Percentiles rank a stretch among this genome's conserved stretches.
phyloP scores from a whole-genome alignment of 1,284 basidiomycete species.

The Microbotryum scabiosae region DNA sequence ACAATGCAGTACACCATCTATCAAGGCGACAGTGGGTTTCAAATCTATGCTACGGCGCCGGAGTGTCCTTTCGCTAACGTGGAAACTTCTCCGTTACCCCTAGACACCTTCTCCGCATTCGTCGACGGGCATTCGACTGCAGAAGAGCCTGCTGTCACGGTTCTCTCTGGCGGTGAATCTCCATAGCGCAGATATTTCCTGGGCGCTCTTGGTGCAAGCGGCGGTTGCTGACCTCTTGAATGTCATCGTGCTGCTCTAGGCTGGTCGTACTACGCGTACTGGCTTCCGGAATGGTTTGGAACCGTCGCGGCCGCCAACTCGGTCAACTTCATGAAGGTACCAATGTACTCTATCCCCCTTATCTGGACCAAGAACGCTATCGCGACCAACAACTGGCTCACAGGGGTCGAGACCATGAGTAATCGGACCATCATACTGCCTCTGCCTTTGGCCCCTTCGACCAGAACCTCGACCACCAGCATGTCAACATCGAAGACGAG shows the following conservation, averaged over 20 bases:
- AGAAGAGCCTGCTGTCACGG: slow-evolving; percentile 8
- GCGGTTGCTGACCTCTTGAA: not conserved
- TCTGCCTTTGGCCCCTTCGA: no score
- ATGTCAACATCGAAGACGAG: no score
- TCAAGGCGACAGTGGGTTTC: slow-evolving; percentile 12
- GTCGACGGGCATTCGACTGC: slow-evolving; percentile 9
- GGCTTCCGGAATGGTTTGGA: slow-evolving; percentile 14
- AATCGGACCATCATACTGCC: no score
- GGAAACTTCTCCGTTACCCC: not conserved
- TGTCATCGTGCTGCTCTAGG: not conserved
- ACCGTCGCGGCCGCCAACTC: slow-evolving; percentile 8
- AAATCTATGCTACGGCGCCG: not conserved
- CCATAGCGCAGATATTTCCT: no score
- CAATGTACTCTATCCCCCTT: no score
- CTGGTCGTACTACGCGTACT: slow-evolving; percentile 22
- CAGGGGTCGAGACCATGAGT: no score
- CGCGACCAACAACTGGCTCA: no score
- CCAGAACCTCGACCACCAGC: no score
- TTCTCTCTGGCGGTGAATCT: not conserved
- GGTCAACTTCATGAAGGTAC: no score
- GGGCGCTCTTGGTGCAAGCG: not conserved
- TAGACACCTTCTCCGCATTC: slow-evolving; percentile 6
- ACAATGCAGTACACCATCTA: slow-evolving; percentile 23
- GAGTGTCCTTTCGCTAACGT: not conserved
- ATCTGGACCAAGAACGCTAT: no score